Evolutionary conservation across 352 stramenopile species (phyloP), one percentile per base, ranked within the genome.

Genomic region (Phytopythium vexans): DNA sequence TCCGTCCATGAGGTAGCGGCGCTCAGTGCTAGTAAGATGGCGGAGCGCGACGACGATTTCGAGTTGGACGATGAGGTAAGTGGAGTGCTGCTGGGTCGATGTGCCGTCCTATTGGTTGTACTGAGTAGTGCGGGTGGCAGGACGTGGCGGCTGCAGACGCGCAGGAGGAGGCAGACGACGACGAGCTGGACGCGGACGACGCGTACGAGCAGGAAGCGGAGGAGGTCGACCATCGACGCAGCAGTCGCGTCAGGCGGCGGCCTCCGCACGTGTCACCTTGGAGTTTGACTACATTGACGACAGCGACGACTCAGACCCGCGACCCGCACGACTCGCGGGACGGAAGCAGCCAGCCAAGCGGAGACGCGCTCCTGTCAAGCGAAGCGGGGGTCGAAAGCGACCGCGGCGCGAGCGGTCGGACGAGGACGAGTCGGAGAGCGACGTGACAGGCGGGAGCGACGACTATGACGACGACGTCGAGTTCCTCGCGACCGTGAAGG

Each of bases 391-490:
- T 27, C 21, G 21, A 27, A 27, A 27, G 21, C 21, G 21, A 2
- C 21, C 21, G 21, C 21, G 21, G 21, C 21, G 21, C 21, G 52
- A 75, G n/a, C 33, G 64, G 16, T 75, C 62, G 10, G 58, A 75
- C 15, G 68, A 77, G 21, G 65, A 67, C 33, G 70, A 62, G 47
- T 16, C 44, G 8, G n/a, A 52, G 11, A 72, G 61, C 36, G 33
- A 41, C 21, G 49, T 42, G 8, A 36, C 47, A 9, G 10, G 4
- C 12, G 34, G 41, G 6, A 73, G 58, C 49, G 67, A 73, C 8
- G 64, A 75, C 8, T 59, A 75, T 5, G 64, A 74, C 39, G 63
- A 70, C 12, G 77, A 79, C 12, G 41, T 40, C 6, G 72, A 78
- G 21, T 62, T 60, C 39, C 63, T 58, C 56, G 45, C 41, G 27